Conservation (phyloP, 371 early-diverging fungal genomes). For the Apophysomyces trapeziformis region DNA sequence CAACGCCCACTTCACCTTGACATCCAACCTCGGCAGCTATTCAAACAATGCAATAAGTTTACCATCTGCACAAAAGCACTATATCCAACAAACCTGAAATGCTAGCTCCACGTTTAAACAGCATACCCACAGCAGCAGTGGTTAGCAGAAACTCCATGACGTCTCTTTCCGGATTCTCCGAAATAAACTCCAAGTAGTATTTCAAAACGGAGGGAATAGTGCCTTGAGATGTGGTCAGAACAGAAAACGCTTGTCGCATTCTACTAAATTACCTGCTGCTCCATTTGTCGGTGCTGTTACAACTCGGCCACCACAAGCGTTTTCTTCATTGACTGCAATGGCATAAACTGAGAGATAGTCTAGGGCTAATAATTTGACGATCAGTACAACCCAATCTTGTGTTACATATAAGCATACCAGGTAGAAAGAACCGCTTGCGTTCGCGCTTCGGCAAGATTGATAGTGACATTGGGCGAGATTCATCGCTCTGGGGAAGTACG, state of each 20-base stretch:
- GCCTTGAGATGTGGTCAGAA: slow-evolving; percentile 30
- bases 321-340: slow-evolving; percentile 97
- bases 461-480: slow-evolving; percentile 34
- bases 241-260: not conserved
- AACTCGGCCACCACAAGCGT: slow-evolving; percentile 93
- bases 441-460: slow-evolving; percentile 48
- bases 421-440: slow-evolving; percentile 52
- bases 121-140: slow-evolving; percentile 93
- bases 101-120: slow-evolving; percentile 93
- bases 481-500: slow-evolving; percentile 6
- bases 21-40: slow-evolving; percentile 95
- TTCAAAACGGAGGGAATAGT: slow-evolving; percentile 91
- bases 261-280: slow-evolving; percentile 70
- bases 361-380: slow-evolving; percentile 57
- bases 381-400: not conserved
- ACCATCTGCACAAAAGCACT: not conserved
- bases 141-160: slow-evolving; percentile 92
- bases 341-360: slow-evolving; percentile 95
- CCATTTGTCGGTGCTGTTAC: slow-evolving; percentile 96
- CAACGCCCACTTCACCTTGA: slow-evolving; percentile 89
- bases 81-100: slow-evolving; percentile 58
- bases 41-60: not conserved
- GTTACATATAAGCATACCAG: slow-evolving; percentile 20
- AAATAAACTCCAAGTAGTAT: slow-evolving; percentile 93
- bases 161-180: slow-evolving; percentile 85